Evolutionary conservation across 768 basidiomycete genomes (phyloP).

Genomic region (Pulveroboletus frians): DNA sequence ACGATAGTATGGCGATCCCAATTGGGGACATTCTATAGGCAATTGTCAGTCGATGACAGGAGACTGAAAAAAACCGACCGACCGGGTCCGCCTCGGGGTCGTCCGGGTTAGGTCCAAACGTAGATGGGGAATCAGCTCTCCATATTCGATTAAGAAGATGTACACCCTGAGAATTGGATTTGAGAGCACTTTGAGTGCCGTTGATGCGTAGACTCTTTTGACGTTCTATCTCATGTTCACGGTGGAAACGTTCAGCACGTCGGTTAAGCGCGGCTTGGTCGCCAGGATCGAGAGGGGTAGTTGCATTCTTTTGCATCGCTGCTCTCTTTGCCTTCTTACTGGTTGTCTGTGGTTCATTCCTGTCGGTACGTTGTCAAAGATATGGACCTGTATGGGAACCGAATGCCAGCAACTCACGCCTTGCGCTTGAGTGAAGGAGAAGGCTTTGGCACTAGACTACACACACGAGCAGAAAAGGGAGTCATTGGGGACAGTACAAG

Average conservation of each 20-base stretch:
- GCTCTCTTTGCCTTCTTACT: conserved; percentile 60
- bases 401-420: conserved; percentile 39
- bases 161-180: conserved; percentile 45
- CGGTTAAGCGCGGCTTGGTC: conserved; percentile 68
- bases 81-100: conserved; percentile 74
- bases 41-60: conserved; percentile 5
- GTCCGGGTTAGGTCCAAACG: conserved; percentile 44
- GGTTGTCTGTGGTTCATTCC: conserved; percentile 40
- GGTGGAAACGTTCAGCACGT: conserved; percentile 84
- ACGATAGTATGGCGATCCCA: conserved; percentile 97
- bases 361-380: conserved; percentile 18
- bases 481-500: conserved; percentile 19
- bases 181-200: conserved; percentile 32
- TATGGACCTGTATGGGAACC: neutral
- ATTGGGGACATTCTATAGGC: conserved; percentile 79
- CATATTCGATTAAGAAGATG: conserved; percentile 48
- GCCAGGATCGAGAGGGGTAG: conserved; percentile 44
- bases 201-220: conserved; percentile 44
- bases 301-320: conserved; percentile 37
- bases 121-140: conserved; percentile 45
- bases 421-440: conserved; percentile 62
- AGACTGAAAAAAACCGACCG: conserved; percentile 23
- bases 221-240: conserved; percentile 83
- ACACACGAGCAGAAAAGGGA: conserved; percentile 2
- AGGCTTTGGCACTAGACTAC: conserved; percentile 59